A percentile compares a stretch with the other conserved stretches of the same genome.
Evolutionary conservation across 2,329 filamentous ascomycete genomes (phyloP).

Genomic region (Talaromyces albobiverticillius): DNA sequence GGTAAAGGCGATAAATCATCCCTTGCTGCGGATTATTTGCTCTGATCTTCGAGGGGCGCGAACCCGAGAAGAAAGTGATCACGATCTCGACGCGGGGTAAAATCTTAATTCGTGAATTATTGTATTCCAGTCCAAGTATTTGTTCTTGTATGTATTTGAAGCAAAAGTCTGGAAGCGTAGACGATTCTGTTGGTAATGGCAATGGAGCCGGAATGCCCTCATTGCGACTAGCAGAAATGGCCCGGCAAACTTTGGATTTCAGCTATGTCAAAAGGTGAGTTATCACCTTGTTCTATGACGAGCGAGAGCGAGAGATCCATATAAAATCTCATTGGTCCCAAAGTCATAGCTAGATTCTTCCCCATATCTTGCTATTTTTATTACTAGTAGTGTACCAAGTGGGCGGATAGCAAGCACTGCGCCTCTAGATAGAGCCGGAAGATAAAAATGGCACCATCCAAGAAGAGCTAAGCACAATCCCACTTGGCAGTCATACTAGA

Average conservation of each 20-base stretch:
- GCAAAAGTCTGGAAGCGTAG: neutral
- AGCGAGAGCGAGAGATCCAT: neutral
- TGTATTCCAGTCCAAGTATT: neutral
- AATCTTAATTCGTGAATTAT: neutral
- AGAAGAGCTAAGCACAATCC: neutral
- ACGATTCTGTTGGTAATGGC: neutral
- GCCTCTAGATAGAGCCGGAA: neutral
- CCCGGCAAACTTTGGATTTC: neutral
- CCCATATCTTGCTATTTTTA: slow-evolving; percentile 1
- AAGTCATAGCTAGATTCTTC: neutral
- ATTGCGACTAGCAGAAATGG: neutral
- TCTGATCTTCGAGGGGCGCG: neutral
- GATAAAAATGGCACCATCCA: neutral
- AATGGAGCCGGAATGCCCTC: neutral
- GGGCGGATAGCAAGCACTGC: neutral
- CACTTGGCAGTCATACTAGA: neutral
- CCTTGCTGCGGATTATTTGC: slow-evolving; percentile 13
- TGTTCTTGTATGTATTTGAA: neutral
- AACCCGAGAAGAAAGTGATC: neutral
- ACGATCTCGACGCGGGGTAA: slow-evolving; percentile 10
- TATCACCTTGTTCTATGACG: neutral
- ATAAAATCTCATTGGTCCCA: neutral
- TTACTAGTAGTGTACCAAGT: slow-evolving; percentile 1
- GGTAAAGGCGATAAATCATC: neutral
- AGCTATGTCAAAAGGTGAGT: neutral